Evolutionary conservation across 2,329 filamentous ascomycete species (phyloP).

Genomic region (Lachnellula hyalina): DNA sequence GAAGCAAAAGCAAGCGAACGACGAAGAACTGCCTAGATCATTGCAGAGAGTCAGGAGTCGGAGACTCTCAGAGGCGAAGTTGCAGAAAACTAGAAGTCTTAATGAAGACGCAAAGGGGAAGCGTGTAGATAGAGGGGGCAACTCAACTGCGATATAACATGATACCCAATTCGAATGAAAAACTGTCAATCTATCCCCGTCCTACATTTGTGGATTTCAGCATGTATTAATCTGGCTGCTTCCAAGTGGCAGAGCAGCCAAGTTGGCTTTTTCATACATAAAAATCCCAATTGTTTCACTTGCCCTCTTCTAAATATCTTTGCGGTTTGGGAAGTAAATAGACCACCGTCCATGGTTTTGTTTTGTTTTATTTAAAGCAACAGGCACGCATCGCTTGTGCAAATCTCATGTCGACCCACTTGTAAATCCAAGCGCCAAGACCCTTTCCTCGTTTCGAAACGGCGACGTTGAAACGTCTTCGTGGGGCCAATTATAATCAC

Average conservation of each 20-base stretch:
- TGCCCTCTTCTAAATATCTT: too few species aligned
- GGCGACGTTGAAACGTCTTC: slow-evolving; percentile 1
- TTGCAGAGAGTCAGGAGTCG: slow-evolving; percentile 44
- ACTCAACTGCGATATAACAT: not conserved
- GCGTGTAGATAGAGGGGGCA: not conserved
- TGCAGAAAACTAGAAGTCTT: slow-evolving; percentile 19
- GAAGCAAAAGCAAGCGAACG: slow-evolving; percentile 24
- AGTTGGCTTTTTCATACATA: not conserved
- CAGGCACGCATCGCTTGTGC: not conserved
- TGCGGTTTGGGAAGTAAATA: too few species aligned
- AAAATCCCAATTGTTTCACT: not conserved
- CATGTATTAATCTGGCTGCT: not conserved
- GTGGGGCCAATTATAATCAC: slow-evolving; percentile 2
- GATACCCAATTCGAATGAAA: not conserved
- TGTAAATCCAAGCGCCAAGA: not conserved
- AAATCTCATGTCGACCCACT: not conserved
- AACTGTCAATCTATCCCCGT: not conserved
- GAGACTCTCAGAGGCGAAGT: slow-evolving; percentile 28
- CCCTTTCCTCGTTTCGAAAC: slow-evolving; percentile 1
- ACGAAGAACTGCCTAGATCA: slow-evolving; percentile 41
- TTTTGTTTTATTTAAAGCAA: too few species aligned
- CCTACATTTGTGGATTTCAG: not conserved
- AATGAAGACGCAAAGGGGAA: slow-evolving; percentile 2
- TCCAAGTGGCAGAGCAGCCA: too few species aligned
- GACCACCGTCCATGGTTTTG: too few species aligned